These are phyloP conservation scores for Macrolepiota albuminosa DNA, from an alignment of 768 basidiomycete species.

Conservation along the genomic window DNA sequence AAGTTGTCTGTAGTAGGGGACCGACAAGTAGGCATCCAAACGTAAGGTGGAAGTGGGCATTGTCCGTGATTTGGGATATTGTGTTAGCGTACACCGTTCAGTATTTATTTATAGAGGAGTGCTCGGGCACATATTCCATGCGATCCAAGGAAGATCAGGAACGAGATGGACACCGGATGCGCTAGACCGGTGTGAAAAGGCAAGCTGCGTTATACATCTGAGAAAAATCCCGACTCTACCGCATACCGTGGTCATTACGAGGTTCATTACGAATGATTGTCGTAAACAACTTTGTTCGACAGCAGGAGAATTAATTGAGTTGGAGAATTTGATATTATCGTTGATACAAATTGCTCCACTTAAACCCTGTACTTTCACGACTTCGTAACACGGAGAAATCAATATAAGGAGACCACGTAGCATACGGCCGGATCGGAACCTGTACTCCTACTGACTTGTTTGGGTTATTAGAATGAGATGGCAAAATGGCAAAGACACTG, in stretches of 20 bases:
- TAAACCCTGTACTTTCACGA: not conserved
- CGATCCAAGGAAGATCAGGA: constrained; percentile 1
- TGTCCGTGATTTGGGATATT: not conserved
- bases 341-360: not conserved
- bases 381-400: not conserved
- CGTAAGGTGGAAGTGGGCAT: constrained; percentile 5
- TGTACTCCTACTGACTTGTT: not conserved
- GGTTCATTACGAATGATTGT: not conserved
- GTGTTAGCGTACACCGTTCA: not conserved
- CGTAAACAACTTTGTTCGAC: constrained; percentile 1
- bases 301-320: not conserved
- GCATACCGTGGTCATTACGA: not conserved
- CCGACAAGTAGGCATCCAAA: constrained; percentile 5
- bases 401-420: not conserved
- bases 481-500: not conserved
- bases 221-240: not conserved
- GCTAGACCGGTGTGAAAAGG: not conserved
- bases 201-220: not conserved
- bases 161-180: not conserved
- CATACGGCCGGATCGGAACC: not conserved
- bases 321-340: not conserved
- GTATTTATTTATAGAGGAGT: not conserved
- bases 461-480: not conserved
- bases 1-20: constrained; percentile 1
- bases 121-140: not conserved